Evolutionary conservation across 768 basidiomycete genomes (phyloP), one percentile per base, ranked within the genome.

Genomic region (Nevesoporus exiguus): DNA sequence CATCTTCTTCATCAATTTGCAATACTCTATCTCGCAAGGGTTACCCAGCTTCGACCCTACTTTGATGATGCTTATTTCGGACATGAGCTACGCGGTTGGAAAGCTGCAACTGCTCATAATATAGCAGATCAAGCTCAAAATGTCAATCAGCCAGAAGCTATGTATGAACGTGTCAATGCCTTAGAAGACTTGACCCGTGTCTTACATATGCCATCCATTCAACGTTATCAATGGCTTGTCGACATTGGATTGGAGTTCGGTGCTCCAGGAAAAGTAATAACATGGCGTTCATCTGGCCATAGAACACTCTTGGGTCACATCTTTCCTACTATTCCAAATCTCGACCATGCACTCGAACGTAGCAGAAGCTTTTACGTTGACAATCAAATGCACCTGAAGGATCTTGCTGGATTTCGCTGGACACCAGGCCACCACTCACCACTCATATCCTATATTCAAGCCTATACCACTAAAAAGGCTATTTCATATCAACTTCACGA

Each of bases 21-120:
- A 2, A 13, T 0, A 0, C 5, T 5, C 6, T 48, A 40, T 7
- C 6, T 53, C 5, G 22, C 10, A 10, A 1, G 1, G 1, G 5
- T 52, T 29, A 5, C 8, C n/a, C n/a, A 25, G 17, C 34, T 39
- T 3, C 9, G 9, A 0, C 24, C 31, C 1, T 47, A 54, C 3
- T 54, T 54, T 3, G 1, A 5, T 0, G 53, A 61, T 25, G 49
- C 51, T 0, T 61, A 61, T 5, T 61, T 60, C 9, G 46, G n/a
- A 0, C 58, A 61, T 25, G 58, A 61, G 21, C 22, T 61, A 0
- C 22, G 34, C 0, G 54, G 60, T 1, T 61, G 58, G 54, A 61
- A 61, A 8, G 58, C n/a, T 0, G 53, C 40, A 0, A 61, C 48
- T 0, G 43, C 50, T 2, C 59, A 59, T 19, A 24, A 58, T 9